These are phyloP conservation scores for Stagonosporopsis rhizophila DNA, from an alignment of 2,329 filamentous ascomycete genomes.

Conservation along the genomic window DNA sequence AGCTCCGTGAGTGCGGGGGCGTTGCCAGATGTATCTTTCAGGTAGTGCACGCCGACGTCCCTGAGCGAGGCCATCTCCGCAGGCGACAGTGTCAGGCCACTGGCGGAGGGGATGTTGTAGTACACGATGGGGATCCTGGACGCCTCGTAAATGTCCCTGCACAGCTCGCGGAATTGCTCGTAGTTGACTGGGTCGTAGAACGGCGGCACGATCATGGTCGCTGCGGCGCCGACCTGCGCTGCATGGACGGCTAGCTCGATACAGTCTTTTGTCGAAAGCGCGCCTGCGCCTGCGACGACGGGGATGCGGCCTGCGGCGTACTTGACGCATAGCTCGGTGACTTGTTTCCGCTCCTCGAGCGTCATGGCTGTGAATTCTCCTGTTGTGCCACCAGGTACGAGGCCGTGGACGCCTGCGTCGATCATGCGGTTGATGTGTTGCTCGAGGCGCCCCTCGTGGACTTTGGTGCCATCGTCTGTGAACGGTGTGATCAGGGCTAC, in stretches of 20 bases:
- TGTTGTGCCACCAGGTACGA: slow-evolving; percentile 60
- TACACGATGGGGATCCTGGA: slow-evolving; percentile 57
- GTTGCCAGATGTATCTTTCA: slow-evolving; percentile 63
- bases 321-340: slow-evolving; percentile 50
- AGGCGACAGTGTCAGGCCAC: slow-evolving; percentile 53
- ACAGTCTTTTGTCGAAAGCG: slow-evolving; percentile 51
- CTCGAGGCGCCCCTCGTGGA: slow-evolving; percentile 52
- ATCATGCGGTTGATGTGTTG: slow-evolving; percentile 57
- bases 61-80: slow-evolving; percentile 54
- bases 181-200: slow-evolving; percentile 58
- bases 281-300: slow-evolving; percentile 56
- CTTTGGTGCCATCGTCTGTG: slow-evolving; percentile 51
- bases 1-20: slow-evolving; percentile 59
- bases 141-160: slow-evolving; percentile 52
- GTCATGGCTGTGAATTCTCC: slow-evolving; percentile 59
- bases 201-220: slow-evolving; percentile 59
- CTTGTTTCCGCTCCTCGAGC: slow-evolving; percentile 55
- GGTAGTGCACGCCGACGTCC: slow-evolving; percentile 57
- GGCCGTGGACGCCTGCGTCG: slow-evolving; percentile 56
- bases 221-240: slow-evolving; percentile 49
- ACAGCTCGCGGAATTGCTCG: slow-evolving; percentile 50
- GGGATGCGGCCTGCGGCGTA: slow-evolving; percentile 52
- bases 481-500: slow-evolving; percentile 60
- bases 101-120: slow-evolving; percentile 61
- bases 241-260: slow-evolving; percentile 54